A percentile compares a stretch with the other conserved stretches of the same genome.
These are phyloP conservation scores for Alloteropsis semialata DNA, from an alignment of 176 grass and related monocot species.

Conservation along the genomic window DNA sequence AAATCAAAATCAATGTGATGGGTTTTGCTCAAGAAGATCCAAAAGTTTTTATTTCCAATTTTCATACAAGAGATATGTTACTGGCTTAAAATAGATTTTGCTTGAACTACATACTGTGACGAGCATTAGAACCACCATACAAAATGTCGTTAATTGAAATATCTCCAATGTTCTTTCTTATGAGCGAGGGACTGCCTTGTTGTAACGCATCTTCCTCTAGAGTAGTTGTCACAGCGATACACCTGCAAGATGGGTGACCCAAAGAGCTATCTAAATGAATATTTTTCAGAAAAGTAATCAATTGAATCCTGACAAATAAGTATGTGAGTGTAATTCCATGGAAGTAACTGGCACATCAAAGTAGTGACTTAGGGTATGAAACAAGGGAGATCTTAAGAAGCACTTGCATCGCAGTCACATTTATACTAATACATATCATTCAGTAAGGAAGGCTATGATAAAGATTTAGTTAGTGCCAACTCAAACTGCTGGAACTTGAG, in stretches of 20 bases:
- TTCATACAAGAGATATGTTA: conserved; percentile 41
- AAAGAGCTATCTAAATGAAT: conserved; percentile 14
- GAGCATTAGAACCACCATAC: conserved; percentile 78
- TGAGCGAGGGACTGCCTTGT: conserved; percentile 67
- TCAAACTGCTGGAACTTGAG: conserved; percentile 23
- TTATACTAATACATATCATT: conserved; percentile 15
- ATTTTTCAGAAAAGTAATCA: background rate
- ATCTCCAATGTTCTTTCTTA: conserved; percentile 86
- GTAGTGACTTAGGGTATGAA: conserved; percentile 9
- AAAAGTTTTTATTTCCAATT: conserved; percentile 32
- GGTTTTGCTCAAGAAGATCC: conserved; percentile 1
- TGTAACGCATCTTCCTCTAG: conserved; percentile 65
- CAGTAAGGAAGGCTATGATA: background rate
- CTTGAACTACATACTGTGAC: conserved; percentile 78
- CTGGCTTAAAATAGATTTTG: conserved; percentile 36
- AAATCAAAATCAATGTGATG: conserved; percentile 27
- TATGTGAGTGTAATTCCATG: background rate
- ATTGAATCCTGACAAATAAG: background rate
- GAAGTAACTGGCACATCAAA: background rate
- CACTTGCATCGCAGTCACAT: background rate
- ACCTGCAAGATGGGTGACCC: conserved; percentile 57
- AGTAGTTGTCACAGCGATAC: conserved; percentile 95
- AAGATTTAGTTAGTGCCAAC: conserved; percentile 3
- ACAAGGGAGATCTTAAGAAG: conserved; percentile 3
- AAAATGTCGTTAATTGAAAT: conserved; percentile 92